phyloP scores from a whole-genome alignment of 306 rosid species.

The Alnus rubra region DNA sequence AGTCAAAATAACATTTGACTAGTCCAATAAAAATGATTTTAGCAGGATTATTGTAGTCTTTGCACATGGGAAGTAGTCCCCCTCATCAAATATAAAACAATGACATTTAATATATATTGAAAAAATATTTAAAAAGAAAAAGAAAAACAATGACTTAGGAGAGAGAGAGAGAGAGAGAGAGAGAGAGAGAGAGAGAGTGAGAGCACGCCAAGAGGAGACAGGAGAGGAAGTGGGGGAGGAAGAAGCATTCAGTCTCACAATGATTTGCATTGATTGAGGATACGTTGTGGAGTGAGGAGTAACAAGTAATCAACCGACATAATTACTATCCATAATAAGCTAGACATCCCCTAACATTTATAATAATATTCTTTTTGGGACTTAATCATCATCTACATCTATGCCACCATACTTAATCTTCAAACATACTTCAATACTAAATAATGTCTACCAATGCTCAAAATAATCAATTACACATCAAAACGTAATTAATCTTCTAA shows the following conservation, averaged over 20 bases:
- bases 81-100: slow-evolving; percentile 17
- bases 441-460: too few relatives aligned
- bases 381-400: slow-evolving; percentile 30
- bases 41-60: slow-evolving; percentile 9
- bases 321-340: slow-evolving; percentile 28
- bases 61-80: slow-evolving; percentile 41
- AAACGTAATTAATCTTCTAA: neutral
- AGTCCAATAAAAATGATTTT: too few relatives aligned
- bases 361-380: neutral
- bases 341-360: slow-evolving; percentile 26
- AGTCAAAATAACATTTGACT: too few relatives aligned
- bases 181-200: slow-evolving; percentile 4
- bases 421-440: slow-evolving; percentile 28
- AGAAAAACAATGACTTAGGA: neutral
- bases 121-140: neutral
- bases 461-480: too few relatives aligned
- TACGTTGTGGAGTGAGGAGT: slow-evolving; percentile 25
- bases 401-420: slow-evolving; percentile 30
- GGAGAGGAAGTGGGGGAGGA: slow-evolving; percentile 21
- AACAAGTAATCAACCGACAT: slow-evolving; percentile 41
- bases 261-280: slow-evolving; percentile 49
- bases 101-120: neutral
- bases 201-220: slow-evolving; percentile 6
- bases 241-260: slow-evolving; percentile 25
- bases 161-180: slow-evolving; percentile 8